phyloP scores from a whole-genome alignment of 192 early-diverging fungal species.

The Linnemannia schmuckeri region DNA sequence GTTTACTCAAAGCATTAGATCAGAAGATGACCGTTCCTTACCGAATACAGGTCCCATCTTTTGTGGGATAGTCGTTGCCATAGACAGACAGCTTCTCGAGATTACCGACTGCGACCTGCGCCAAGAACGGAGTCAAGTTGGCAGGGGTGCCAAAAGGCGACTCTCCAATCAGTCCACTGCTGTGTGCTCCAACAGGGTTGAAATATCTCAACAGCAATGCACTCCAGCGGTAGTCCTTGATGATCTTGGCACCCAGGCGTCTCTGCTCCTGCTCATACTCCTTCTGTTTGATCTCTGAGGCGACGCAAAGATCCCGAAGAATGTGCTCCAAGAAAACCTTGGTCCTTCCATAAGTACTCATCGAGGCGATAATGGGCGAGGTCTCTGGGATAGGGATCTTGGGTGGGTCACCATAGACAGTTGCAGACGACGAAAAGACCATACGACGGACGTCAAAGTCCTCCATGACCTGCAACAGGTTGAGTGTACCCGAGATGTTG shows the following conservation, averaged over 20 bases:
- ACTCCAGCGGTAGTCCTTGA: slow-evolving; percentile 37
- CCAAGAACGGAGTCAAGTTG: slow-evolving; percentile 91
- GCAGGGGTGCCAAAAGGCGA: slow-evolving; percentile 87
- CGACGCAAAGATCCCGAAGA: slow-evolving; percentile 77
- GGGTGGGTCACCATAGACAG: slow-evolving; percentile 88
- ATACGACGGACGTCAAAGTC: slow-evolving; percentile 85
- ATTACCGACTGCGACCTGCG: slow-evolving; percentile 90
- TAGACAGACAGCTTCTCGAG: slow-evolving; percentile 86
- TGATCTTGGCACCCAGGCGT: background rate
- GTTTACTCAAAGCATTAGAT: background rate
- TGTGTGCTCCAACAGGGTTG: slow-evolving; percentile 95
- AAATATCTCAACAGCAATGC: slow-evolving; percentile 74
- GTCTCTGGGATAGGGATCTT: slow-evolving; percentile 78
- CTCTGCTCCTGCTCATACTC: background rate
- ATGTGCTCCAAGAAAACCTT: slow-evolving; percentile 92
- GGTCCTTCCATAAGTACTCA: slow-evolving; percentile 95
- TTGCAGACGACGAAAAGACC: slow-evolving; percentile 95
- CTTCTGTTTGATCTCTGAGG: slow-evolving; percentile 59
- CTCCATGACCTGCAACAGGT: slow-evolving; percentile 86
- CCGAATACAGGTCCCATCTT: slow-evolving; percentile 83
- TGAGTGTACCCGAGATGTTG: slow-evolving; percentile 91
- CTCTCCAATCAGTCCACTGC: slow-evolving; percentile 91
- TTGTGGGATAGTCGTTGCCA: slow-evolving; percentile 93
- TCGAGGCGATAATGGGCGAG: slow-evolving; percentile 76
- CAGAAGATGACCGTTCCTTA: slow-evolving; percentile 3